phyloP scores from a whole-genome alignment of 2,329 filamentous ascomycete species.

The Graphium sp. region DNA sequence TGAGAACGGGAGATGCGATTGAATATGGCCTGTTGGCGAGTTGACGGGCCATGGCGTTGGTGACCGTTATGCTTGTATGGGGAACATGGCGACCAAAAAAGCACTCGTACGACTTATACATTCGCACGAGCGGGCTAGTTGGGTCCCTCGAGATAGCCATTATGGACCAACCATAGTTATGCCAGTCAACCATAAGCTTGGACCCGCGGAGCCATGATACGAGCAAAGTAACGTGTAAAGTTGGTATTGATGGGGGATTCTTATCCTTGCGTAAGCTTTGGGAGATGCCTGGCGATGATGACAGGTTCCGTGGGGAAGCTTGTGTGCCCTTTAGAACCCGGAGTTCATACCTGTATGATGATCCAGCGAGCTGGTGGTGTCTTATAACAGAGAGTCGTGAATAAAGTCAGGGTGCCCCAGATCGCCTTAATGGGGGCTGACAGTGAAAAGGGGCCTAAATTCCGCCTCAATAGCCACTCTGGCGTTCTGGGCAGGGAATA shows the following conservation, averaged over 20 bases:
- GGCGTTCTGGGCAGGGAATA: conserved; percentile 56
- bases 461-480: conserved; percentile 37
- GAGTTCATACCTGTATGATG: conserved; percentile 49
- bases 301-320: no score
- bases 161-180: conserved; percentile 96
- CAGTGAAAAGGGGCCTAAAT: no score
- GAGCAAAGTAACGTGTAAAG: conserved; percentile 57
- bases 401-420: conserved; percentile 41
- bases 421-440: conserved; percentile 6
- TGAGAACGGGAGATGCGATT: conserved; percentile 46
- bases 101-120: conserved; percentile 66
- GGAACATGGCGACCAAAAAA: conserved; percentile 50
- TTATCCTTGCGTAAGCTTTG: conserved; percentile 19
- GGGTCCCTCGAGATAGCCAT: conserved; percentile 44
- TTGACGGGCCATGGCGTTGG: conserved; percentile 68
- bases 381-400: conserved; percentile 54
- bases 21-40: conserved; percentile 47
- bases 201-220: conserved; percentile 65
- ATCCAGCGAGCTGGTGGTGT: conserved; percentile 69
- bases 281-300: no score
- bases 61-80: conserved; percentile 70
- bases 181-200: conserved; percentile 84
- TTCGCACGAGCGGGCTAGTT: conserved; percentile 55
- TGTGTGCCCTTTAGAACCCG: no score
- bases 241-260: conserved; percentile 92